Evolutionary conservation across 202 grass and related monocot genomes (phyloP), one percentile per base, ranked within the genome.

Genomic region (Digitaria exilis): DNA sequence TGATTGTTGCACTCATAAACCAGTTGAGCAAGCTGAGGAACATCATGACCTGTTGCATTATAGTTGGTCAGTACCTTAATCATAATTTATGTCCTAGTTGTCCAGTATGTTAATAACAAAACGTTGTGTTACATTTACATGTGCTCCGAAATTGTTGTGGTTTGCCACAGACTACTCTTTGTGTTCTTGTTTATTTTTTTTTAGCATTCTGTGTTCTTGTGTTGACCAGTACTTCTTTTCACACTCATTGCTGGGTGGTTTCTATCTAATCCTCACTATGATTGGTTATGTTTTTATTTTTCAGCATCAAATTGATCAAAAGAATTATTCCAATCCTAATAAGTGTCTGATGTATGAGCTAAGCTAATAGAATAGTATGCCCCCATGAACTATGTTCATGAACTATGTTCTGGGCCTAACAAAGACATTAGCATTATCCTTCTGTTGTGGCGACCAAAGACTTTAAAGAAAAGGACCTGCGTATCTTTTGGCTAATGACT

Each of bases 1-100:
- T 86, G 79, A 58, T 87, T 92, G 91, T 94, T 92, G 58, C 73
- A 65, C 72, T 97, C 87, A 80, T 92, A 78, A n/a, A 92, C 80
- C 52, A 97, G 77, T 75, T 97, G 89, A 55, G 89, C 85, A 57
- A 92, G 80, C 82, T 94, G 91, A 4, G 91, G 94, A 54, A 92
- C 85, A 87, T 94, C 90, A 56, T 97, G 94, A 32, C 87, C 87
- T 97, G 87, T 67, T 77, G 51, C 50, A 73, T 58, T 17, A 66
- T 32, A 74, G 68, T n/a, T 79, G 18, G 58, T 59, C 48, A 83
- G 45, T 56, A 24, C 29, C 30, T n/a, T 21, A 21, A 21, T 18
- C 49, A 51, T 21, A 19, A 51, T 21, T 21, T 51, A 5, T 1
- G 17, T 19, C 49, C 19, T 51, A 19, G 49, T 51, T 6, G 60